phyloP scores from a whole-genome alignment of 495 filamentous ascomycete genomes.

The Sporormia fimetaria region DNA sequence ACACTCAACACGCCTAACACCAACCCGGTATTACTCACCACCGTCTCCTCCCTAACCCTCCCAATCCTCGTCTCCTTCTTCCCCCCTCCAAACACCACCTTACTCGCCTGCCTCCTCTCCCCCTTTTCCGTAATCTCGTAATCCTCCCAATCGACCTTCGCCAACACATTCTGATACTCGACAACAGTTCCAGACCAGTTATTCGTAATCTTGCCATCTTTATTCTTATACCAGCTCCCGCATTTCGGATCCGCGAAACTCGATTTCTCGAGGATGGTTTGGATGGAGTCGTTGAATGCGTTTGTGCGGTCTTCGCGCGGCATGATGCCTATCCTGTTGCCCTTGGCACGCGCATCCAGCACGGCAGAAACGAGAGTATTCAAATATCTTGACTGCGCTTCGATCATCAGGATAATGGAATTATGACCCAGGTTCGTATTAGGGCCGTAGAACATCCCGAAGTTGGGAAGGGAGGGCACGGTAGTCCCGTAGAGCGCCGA shows the following conservation, averaged over 20 bases:
- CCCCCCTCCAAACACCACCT: conserved; percentile 24
- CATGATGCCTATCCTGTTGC: conserved; percentile 33
- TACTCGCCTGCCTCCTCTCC: conserved; percentile 31
- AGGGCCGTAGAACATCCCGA: conserved; percentile 47
- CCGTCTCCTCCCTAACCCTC: conserved; percentile 38
- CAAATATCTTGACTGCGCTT: conserved; percentile 45
- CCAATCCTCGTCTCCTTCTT: conserved; percentile 34
- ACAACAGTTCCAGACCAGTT: conserved; percentile 45
- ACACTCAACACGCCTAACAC: conserved; percentile 31
- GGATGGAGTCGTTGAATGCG: conserved; percentile 39
- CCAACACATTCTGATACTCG: conserved; percentile 39
- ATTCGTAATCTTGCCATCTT: conserved; percentile 43
- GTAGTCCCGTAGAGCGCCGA: conserved; percentile 39
- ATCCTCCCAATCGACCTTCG: conserved; percentile 39
- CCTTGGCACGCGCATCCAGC: conserved; percentile 31
- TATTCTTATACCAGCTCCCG: conserved; percentile 47
- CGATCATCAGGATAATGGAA: conserved; percentile 50
- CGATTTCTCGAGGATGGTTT: conserved; percentile 33
- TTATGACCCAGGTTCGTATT: conserved; percentile 48
- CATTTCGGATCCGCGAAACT: conserved; percentile 46
- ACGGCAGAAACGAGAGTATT: conserved; percentile 38
- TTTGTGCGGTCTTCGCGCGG: conserved; percentile 33
- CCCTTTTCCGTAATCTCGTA: conserved; percentile 33
- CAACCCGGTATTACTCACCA: conserved; percentile 30
- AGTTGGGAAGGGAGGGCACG: conserved; percentile 44